A percentile compares a stretch with the other conserved stretches of the same genome.
Conservation (phyloP, 2,329 filamentous ascomycete species). For the Pseudocercospora pini-densiflorae region DNA sequence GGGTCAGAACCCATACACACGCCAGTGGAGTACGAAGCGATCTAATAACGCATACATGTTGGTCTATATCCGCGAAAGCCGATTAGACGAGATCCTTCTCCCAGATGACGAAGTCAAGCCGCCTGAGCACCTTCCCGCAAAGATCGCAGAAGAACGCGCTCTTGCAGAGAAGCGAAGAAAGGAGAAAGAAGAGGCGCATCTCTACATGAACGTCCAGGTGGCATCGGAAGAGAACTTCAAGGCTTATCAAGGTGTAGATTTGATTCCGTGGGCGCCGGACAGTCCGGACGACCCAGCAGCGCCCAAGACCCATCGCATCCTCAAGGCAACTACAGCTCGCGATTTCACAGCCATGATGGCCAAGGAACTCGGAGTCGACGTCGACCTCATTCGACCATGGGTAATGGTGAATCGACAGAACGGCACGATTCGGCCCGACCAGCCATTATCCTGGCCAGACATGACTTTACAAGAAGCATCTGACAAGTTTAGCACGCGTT, state of each 20-base stretch:
- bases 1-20: constrained; percentile 67
- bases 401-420: constrained; percentile 99
- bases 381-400: constrained; percentile 81
- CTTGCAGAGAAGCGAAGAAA: constrained; percentile 76
- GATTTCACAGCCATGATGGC: constrained; percentile 76
- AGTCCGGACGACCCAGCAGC: constrained; percentile 67
- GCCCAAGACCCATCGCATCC: constrained; percentile 73
- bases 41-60: constrained; percentile 97
- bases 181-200: constrained; percentile 90
- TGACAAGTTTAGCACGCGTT: constrained; percentile 70
- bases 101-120: constrained; percentile 78
- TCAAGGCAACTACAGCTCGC: constrained; percentile 74
- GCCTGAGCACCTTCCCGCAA: constrained; percentile 77
- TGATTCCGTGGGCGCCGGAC: constrained; percentile 64
- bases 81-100: constrained; percentile 80
- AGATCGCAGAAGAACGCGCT: constrained; percentile 80
- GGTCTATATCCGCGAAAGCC: constrained; percentile 90
- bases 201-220: constrained; percentile 85
- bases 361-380: constrained; percentile 68
- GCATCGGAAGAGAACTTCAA: constrained; percentile 82
- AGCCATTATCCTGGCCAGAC: constrained; percentile 76
- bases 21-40: constrained; percentile 67
- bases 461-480: constrained; percentile 71
- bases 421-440: constrained; percentile 90
- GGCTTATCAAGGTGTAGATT: constrained; percentile 80